These are phyloP conservation scores for Bondarzewia mesenterica DNA, from an alignment of 1,284 basidiomycete species.

Conservation along the genomic window DNA sequence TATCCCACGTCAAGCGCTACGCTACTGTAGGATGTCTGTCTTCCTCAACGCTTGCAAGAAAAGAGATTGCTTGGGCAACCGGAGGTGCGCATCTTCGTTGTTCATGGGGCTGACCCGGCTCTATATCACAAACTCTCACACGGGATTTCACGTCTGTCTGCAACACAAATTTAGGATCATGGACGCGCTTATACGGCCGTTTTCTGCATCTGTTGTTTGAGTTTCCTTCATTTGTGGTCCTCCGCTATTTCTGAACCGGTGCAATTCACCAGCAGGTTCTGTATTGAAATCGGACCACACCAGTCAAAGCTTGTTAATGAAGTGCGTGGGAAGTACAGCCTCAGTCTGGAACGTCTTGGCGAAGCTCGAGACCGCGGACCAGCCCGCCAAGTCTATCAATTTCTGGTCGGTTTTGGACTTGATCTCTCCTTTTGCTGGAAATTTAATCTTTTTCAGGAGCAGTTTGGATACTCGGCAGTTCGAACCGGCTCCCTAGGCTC, in stretches of 20 bases:
- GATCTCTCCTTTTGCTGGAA: not conserved
- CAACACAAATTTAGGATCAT: not conserved
- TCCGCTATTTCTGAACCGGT: too few relatives aligned
- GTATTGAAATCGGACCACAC: not conserved
- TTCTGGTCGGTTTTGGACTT: not conserved
- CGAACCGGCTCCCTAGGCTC: not conserved
- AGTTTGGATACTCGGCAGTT: not conserved
- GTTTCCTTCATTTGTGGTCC: too few relatives aligned
- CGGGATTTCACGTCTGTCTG: not conserved
- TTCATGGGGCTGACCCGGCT: not conserved
- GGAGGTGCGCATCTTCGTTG: not conserved
- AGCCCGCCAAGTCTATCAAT: not conserved
- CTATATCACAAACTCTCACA: not conserved
- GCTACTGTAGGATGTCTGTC: too few relatives aligned
- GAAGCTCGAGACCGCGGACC: not conserved
- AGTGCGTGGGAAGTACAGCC: not conserved
- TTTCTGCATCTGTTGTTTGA: too few relatives aligned
- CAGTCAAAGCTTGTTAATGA: not conserved
- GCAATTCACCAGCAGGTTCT: too few relatives aligned
- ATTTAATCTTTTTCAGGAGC: not conserved
- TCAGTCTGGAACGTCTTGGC: not conserved
- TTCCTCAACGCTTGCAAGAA: too few relatives aligned
- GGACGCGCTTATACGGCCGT: too few relatives aligned
- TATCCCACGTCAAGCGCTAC: too few relatives aligned
- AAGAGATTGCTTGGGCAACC: not conserved